Base-by-base conservation (phyloP, 208 protist species). In the Sergeia podlipaevii region DNA sequence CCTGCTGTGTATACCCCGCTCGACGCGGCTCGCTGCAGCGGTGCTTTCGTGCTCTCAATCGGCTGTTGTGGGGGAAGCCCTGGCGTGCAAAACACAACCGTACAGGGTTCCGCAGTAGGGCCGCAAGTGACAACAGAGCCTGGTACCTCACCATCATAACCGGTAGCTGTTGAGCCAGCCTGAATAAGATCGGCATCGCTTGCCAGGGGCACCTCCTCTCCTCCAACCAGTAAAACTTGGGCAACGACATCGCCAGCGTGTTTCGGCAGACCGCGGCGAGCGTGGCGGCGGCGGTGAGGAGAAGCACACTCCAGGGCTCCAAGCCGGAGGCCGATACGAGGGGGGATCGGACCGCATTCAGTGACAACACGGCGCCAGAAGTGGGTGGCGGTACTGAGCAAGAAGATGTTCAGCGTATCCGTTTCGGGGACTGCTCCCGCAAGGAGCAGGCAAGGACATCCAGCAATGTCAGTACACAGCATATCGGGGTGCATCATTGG, bases 401-500 rank as follows among this genome's bases (percentile, higher is more conserved):
- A 52, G 34, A 71, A 85, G 10, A 84, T 65, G 26, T 41, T 13
- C n/a, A 90, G 52, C 5, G 29, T 7, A 36, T 41, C 34, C n/a
- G 43, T 28, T 0, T 42, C 32, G 34, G 2, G 10, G 15, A n/a
- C 4, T 10, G 0, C 1, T 3, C 70, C 74, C 0, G 80, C 66
- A 44, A 90, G 78, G 32, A 86, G 32, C 0, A 90, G 60, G 39
- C 73, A 79, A 0, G 69, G 64, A 23, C 54, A 69, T 34, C 69
- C 50, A 17, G 61, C 64, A 2, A 90, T 42, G 5, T 56, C 56
- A 23, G 65, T 56, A 7, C 65, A 48, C 0, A 74, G 64, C 65
- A 90, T 71, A 52, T 71, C 68, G 10, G 72, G 75, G n/a, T 79
- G 59, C 41, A 79, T 76, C 54, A 81, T 44, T 28, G 82, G 48